Percentiles rank a stretch among this genome's conserved stretches.
Evolutionary conservation across 108 stramenopile species (phyloP).

Genomic region (Seminavis robusta): DNA sequence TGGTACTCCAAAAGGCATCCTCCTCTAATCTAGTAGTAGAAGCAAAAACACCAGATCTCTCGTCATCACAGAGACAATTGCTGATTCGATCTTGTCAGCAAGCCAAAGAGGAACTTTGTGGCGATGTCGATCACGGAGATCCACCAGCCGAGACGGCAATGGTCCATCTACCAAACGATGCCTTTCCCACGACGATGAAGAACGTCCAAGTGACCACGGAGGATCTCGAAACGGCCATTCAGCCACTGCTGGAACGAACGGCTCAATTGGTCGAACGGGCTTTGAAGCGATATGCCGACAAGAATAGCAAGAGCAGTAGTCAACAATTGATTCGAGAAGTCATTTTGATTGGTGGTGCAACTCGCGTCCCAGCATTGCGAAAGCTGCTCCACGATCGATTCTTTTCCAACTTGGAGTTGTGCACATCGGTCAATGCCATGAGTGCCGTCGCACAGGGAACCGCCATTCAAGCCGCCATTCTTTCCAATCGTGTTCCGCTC

Average conservation of each 20-base stretch:
- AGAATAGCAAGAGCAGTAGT: neutral
- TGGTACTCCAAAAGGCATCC: conserved; percentile 5
- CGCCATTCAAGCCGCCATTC: conserved; percentile 76
- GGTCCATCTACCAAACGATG: conserved; percentile 14
- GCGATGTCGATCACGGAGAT: no score
- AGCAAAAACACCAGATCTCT: neutral
- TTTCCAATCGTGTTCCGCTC: conserved; percentile 52
- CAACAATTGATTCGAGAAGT: conserved; percentile 58
- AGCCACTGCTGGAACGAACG: conserved; percentile 23
- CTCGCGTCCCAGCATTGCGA: conserved; percentile 66
- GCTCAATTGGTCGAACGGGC: conserved; percentile 19
- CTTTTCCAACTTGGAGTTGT: conserved; percentile 42
- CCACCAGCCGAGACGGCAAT: no score
- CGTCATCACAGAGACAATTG: conserved; percentile 16
- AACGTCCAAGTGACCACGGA: conserved; percentile 6
- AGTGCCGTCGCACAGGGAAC: conserved; percentile 77
- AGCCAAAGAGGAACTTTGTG: conserved; percentile 74
- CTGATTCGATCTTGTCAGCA: conserved; percentile 48
- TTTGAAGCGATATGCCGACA: conserved; percentile 12
- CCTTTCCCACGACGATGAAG: neutral
- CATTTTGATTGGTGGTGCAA: conserved; percentile 74
- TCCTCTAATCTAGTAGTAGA: neutral
- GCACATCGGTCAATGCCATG: conserved; percentile 66
- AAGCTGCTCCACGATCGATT: conserved; percentile 59
- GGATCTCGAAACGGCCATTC: conserved; percentile 9